Evolutionary conservation across 805 yeast genomes (phyloP).

Genomic region (Martiniozyma abietophila): DNA sequence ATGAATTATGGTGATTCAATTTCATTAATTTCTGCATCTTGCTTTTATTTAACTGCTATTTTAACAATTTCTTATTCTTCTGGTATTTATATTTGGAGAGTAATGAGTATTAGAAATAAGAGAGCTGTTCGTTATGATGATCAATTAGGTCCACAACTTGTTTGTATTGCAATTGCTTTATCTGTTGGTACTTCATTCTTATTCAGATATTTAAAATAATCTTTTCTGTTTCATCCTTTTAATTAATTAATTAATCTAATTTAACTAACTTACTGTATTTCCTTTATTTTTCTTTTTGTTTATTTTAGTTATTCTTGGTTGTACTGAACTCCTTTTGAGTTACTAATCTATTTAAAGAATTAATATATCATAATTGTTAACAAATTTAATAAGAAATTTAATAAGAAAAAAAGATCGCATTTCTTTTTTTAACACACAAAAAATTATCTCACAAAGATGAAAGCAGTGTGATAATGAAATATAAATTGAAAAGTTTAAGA

Average conservation of each 20-base stretch:
- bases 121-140: constrained; percentile 82
- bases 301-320: neutral
- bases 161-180: constrained; percentile 65
- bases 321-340: no score
- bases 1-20: constrained; percentile 74
- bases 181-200: constrained; percentile 58
- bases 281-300: neutral
- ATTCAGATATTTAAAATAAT: constrained; percentile 35
- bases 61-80: constrained; percentile 66
- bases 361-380: no score
- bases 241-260: no score
- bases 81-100: constrained; percentile 71
- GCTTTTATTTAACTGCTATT: constrained; percentile 76
- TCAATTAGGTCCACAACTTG: constrained; percentile 73
- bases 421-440: no score
- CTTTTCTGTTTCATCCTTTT: no score
- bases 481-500: no score
- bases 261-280: no score
- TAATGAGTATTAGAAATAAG: constrained; percentile 71
- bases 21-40: constrained; percentile 73
- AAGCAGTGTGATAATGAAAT: no score
- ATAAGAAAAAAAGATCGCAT: no score
- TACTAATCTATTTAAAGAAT: no score
- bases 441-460: no score
- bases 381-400: no score